Conservation (phyloP, 2,329 filamentous ascomycete genomes). For the Shiraia bambusicola region DNA sequence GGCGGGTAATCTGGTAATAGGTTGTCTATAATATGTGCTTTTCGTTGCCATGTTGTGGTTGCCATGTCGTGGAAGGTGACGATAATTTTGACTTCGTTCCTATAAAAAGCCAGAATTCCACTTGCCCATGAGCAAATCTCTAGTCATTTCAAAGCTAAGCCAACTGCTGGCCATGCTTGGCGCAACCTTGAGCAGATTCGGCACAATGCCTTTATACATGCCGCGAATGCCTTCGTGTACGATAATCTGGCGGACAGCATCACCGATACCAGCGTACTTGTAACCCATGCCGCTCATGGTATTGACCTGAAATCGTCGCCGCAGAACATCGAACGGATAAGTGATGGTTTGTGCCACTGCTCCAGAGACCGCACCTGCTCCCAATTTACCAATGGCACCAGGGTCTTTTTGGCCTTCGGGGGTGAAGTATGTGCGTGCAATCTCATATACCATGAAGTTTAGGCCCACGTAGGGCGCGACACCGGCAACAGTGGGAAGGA, state of each 20-base stretch:
- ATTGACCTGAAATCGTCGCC: constrained; percentile 95
- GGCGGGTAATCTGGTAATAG: neutral
- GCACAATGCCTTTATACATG: constrained; percentile 93
- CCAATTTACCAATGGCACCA: constrained; percentile 74
- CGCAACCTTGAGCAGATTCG: constrained; percentile 93
- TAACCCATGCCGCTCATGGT: constrained; percentile 99
- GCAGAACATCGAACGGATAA: constrained; percentile 94
- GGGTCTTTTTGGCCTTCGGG: constrained; percentile 86
- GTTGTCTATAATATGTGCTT: neutral
- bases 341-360: constrained; percentile 96
- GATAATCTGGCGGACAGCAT: constrained; percentile 81
- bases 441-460: constrained; percentile 99
- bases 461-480: constrained; percentile 96
- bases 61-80: neutral
- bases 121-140: constrained; percentile 73
- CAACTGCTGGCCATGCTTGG: constrained; percentile 98
- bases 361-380: constrained; percentile 90
- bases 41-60: neutral
- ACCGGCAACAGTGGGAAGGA: constrained; percentile 89
- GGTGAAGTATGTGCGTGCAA: constrained; percentile 79
- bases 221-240: constrained; percentile 80
- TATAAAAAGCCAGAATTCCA: constrained; percentile 36
- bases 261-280: constrained; percentile 82
- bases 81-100: neutral
- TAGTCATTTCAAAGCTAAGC: constrained; percentile 92